Conservation (phyloP, 768 basidiomycete species). For the Leccinum olivaceopallidum region DNA sequence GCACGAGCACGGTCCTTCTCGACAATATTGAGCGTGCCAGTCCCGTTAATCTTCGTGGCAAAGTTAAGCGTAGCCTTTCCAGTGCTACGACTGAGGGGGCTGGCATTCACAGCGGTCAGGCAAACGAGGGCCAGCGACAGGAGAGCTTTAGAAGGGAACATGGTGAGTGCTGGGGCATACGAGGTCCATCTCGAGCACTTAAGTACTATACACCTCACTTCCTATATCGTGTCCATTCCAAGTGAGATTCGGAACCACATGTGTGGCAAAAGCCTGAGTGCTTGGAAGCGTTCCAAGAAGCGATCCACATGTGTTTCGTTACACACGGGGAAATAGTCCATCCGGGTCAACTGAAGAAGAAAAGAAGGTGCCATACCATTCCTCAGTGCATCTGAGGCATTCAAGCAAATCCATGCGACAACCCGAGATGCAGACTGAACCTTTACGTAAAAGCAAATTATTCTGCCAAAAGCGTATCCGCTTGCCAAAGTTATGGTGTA, state of each 20-base stretch:
- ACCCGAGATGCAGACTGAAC: not conserved
- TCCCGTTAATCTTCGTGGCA: constrained; percentile 15
- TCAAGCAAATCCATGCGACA: not conserved
- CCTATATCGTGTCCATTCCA: not conserved
- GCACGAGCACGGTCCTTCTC: constrained; percentile 6
- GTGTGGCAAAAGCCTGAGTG: not conserved
- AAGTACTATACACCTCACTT: not conserved
- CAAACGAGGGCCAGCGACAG: constrained; percentile 17
- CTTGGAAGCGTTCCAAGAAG: not conserved
- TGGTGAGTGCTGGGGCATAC: constrained; percentile 2
- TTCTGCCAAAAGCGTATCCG: not conserved
- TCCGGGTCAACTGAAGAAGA: not conserved
- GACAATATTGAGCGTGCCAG: constrained; percentile 13
- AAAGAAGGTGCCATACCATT: constrained; percentile 5
- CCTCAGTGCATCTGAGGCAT: not conserved
- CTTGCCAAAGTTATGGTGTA: not conserved
- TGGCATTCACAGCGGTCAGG: constrained; percentile 17
- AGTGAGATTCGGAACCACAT: not conserved
- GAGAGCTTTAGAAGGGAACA: constrained; percentile 18
- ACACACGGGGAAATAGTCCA: not conserved
- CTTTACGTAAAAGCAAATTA: not conserved
- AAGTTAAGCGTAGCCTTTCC: constrained; percentile 19
- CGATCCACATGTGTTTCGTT: not conserved
- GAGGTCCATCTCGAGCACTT: not conserved
- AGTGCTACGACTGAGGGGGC: constrained; percentile 10